A percentile compares a stretch with the other conserved stretches of the same genome.
Conservation (phyloP, 345 rosid species). For the Geranium rotundifolium region DNA sequence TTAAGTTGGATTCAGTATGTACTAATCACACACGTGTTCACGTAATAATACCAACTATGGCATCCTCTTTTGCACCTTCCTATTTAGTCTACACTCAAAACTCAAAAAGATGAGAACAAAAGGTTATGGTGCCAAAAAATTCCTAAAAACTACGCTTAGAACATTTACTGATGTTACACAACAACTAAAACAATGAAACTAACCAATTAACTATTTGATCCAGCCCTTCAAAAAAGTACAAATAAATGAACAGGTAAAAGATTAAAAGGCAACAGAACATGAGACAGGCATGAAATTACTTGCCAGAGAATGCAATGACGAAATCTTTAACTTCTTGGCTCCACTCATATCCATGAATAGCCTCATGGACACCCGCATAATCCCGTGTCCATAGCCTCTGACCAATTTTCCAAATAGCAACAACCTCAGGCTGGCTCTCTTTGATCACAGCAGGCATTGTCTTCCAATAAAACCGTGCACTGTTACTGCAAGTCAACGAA, state of each 20-base stretch:
- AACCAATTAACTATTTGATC: neutral
- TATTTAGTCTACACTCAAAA: too few species aligned
- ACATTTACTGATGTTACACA: neutral
- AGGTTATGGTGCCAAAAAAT: too few species aligned
- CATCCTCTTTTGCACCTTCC: too few species aligned
- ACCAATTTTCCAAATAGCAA: constrained; percentile 71
- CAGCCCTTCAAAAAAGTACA: neutral
- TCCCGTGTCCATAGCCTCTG: constrained; percentile 78
- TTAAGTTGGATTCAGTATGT: too few species aligned
- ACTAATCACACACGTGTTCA: too few species aligned
- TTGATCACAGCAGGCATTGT: constrained; percentile 52
- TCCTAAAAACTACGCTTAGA: too few species aligned
- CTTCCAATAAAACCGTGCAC: constrained; percentile 79
- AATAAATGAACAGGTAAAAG: neutral
- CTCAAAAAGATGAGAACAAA: too few species aligned
- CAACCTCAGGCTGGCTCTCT: constrained; percentile 60
- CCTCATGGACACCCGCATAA: constrained; percentile 65
- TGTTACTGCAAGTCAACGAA: constrained; percentile 35
- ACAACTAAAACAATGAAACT: too few species aligned
- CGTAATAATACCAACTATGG: too few species aligned
- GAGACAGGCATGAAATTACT: constrained; percentile 6
- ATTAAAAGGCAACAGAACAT: neutral
- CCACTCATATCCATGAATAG: constrained; percentile 67
- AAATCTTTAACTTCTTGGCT: constrained; percentile 47
- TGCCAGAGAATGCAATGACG: constrained; percentile 63